phyloP scores from a whole-genome alignment of 1,284 basidiomycete genomes.

The Blastosporella zonata region DNA sequence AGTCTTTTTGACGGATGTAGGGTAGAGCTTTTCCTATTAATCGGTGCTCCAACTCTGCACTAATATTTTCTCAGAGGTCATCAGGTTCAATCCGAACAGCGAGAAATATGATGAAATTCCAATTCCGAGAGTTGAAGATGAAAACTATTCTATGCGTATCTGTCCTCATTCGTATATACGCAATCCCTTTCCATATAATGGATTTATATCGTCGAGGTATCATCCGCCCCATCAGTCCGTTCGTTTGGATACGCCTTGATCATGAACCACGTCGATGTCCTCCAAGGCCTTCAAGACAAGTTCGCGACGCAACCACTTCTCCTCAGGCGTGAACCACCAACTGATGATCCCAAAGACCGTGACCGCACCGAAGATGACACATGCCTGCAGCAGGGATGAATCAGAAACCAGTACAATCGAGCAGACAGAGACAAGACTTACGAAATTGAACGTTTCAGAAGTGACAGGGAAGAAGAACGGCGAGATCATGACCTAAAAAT shows the following conservation, averaged over 20 bases:
- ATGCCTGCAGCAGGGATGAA: constrained; percentile 41
- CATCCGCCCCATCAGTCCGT: too few relatives aligned
- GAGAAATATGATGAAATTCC: too few relatives aligned
- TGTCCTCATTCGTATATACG: too few relatives aligned
- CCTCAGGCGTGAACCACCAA: constrained; percentile 74
- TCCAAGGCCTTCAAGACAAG: constrained; percentile 50
- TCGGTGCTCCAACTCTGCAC: too few relatives aligned
- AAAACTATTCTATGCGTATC: too few relatives aligned
- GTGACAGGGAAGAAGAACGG: constrained; percentile 82
- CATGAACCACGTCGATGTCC: neutral
- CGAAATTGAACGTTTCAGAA: constrained; percentile 76
- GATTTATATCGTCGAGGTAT: too few relatives aligned
- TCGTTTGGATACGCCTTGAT: neutral
- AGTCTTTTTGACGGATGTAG: too few relatives aligned
- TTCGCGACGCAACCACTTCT: constrained; percentile 71
- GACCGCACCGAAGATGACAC: constrained; percentile 74
- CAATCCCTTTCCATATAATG: too few relatives aligned
- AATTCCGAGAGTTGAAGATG: too few relatives aligned
- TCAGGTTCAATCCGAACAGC: too few relatives aligned
- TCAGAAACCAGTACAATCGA: constrained; percentile 10
- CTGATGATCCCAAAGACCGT: constrained; percentile 73
- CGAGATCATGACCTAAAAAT: constrained; percentile 63
- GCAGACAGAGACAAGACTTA: constrained; percentile 35
- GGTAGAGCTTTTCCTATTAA: too few relatives aligned
- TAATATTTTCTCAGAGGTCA: too few relatives aligned